These are phyloP conservation scores for Annona squamosa DNA, from an alignment of 164 flowering plant genomes.

Conservation along the genomic window DNA sequence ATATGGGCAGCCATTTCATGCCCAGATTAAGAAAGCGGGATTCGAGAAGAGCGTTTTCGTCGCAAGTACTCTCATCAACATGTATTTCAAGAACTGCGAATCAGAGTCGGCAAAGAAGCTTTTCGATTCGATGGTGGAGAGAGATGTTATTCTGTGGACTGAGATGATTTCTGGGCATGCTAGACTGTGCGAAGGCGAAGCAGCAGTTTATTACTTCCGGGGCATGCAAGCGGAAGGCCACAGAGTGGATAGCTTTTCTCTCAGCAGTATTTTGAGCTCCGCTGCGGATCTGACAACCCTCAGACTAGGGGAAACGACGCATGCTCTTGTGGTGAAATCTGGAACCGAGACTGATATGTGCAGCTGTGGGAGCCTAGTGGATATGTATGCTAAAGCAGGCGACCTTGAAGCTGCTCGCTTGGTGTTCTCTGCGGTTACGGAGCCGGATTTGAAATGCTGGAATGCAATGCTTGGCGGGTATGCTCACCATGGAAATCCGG, in stretches of 20 bases:
- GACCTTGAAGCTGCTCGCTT: slow-evolving; percentile 40
- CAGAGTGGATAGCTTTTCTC: slow-evolving; percentile 49
- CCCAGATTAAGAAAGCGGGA: slow-evolving; percentile 46
- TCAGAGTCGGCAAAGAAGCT: slow-evolving; percentile 39
- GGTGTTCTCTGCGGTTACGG: slow-evolving; percentile 31
- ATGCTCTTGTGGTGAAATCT: slow-evolving; percentile 48
- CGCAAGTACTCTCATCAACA: slow-evolving; percentile 56
- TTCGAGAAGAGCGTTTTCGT: slow-evolving; percentile 43
- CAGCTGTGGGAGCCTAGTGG: slow-evolving; percentile 65
- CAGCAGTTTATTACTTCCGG: slow-evolving; percentile 42
- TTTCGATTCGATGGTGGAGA: slow-evolving; percentile 33
- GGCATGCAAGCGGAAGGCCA: slow-evolving; percentile 52
- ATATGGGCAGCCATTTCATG: slow-evolving; percentile 71
- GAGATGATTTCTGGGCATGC: slow-evolving; percentile 72
- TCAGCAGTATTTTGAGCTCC: slow-evolving; percentile 64
- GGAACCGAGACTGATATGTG: slow-evolving; percentile 48
- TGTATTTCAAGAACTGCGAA: slow-evolving; percentile 64
- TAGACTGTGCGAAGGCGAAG: slow-evolving; percentile 45
- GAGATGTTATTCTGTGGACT: slow-evolving; percentile 78
- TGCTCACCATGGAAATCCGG: slow-evolving; percentile 65
- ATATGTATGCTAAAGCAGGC: slow-evolving; percentile 83
- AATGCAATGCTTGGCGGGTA: slow-evolving; percentile 80
- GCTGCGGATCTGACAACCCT: slow-evolving; percentile 75
- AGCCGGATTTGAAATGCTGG: slow-evolving; percentile 78
- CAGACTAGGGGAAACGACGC: slow-evolving; percentile 73